Percentiles rank a stretch among this genome's conserved stretches.
Conservation (phyloP, 1,139 yeast species). For the Lodderomyces pseudojiufengensis region DNA sequence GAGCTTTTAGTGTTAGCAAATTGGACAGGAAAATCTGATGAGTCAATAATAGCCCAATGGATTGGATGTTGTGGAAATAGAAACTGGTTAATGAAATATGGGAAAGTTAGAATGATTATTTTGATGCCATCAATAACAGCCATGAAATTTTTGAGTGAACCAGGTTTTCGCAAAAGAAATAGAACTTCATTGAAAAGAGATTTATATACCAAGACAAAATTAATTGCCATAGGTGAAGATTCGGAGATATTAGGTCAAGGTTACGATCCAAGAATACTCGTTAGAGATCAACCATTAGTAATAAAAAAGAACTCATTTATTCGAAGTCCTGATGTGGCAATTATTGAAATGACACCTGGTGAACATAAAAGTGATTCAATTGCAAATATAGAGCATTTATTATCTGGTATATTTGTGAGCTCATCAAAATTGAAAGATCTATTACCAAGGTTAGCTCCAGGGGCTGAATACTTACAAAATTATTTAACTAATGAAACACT, state of each 20-base stretch:
- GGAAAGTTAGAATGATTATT: slow-evolving; percentile 67
- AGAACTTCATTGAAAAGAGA: slow-evolving; percentile 62
- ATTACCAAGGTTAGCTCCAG: slow-evolving; percentile 68
- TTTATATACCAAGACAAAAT: slow-evolving; percentile 49
- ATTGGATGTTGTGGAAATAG: slow-evolving; percentile 61
- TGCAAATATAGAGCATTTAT: slow-evolving; percentile 64
- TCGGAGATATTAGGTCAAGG: slow-evolving; percentile 22
- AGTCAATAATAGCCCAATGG: slow-evolving; percentile 74
- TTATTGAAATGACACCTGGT: slow-evolving; percentile 62
- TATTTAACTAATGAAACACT: slow-evolving; percentile 33
- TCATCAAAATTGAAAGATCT: slow-evolving; percentile 34
- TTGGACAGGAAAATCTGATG: slow-evolving; percentile 54
- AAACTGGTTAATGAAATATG: slow-evolving; percentile 75
- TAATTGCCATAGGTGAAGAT: slow-evolving; percentile 46
- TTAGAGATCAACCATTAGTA: slow-evolving; percentile 38
- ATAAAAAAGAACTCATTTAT: slow-evolving; percentile 21
- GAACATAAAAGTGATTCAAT: slow-evolving; percentile 51
- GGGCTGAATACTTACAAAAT: slow-evolving; percentile 60
- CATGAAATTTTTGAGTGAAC: slow-evolving; percentile 52
- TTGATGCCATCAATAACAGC: slow-evolving; percentile 62
- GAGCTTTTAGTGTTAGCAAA: slow-evolving; percentile 65
- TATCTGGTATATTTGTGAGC: slow-evolving; percentile 33
- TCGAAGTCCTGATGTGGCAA: slow-evolving; percentile 29
- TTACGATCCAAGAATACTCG: slow-evolving; percentile 36
- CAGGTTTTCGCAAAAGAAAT: slow-evolving; percentile 45